Base-by-base conservation (phyloP, 305 asterid genomes). In the Solanum aculeatissimum region DNA sequence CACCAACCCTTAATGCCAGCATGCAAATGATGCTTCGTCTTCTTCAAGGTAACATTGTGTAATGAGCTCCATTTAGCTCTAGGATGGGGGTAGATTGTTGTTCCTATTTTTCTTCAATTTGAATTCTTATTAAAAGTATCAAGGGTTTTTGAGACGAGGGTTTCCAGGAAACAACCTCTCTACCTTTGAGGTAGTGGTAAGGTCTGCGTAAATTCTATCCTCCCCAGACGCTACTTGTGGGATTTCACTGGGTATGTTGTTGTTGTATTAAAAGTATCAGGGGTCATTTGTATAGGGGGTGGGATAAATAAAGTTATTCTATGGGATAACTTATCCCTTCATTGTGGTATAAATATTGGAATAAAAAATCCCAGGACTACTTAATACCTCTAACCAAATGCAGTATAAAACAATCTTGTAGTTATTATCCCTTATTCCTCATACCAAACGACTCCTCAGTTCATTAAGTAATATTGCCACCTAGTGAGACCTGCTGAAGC, bases 21-120 rank as follows among this genome's bases (percentile, higher is more conserved):
- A 95, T 95, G 97, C 81, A 18, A 81, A 88, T 95, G 93, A 40
- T 95, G 77, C 97, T 93, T 74, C 98, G 95, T 84, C 95, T 94
- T 89, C 90, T 94, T 78, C 93, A 95, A 87, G 98, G 98, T 95
- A 90, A 88, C 80, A 21, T 86, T 3, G 45, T 57, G 65, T 29
- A 27, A 75, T 75, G 62, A 75, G 42, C 5, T 15, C 82, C 29
- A 43, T 43, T 40, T 19, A 19, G 18, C 53, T 43, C 53, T 42
- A 71, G 80, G 12, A 74, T 23, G 40, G 21, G 58, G 81, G 2
- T 74, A 74, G 81, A 74, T 45, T 7, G 60, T 74, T 42, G 35
- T 43, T 72, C 57, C 38, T 23, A 21, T 72, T 74, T 23, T 74
- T 47, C 58, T 23, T 42, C 80, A 40, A n/a, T 80, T 35, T 79